Evolutionary conservation across 2,329 filamentous ascomycete species (phyloP), one percentile per base, ranked within the genome.

Genomic region (Phaeophleospora eucalypticola): DNA sequence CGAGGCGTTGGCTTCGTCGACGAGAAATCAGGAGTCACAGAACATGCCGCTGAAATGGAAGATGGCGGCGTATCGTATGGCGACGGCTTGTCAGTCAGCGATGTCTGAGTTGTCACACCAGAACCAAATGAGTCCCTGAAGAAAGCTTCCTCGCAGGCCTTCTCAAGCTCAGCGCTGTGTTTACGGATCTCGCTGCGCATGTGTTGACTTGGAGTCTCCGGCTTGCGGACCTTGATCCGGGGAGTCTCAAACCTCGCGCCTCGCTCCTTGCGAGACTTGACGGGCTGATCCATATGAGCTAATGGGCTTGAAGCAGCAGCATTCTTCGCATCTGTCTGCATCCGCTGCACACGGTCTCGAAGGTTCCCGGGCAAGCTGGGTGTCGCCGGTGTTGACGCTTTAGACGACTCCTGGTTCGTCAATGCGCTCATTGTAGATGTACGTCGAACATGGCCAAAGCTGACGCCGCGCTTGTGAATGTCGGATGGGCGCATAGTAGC

Each of bases 61-160:
- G 73, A 76, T 12, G 54, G 54, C n/a, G 54, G 54, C 14, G 54
- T 57, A 21, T 57, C 48, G 41, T 57, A 57, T 21, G 52, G 52
- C 20, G 52, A 51, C 16, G 37, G 52, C 33, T 49, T 51, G 20
- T 57, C 68, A 4, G 71, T 69, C 3, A 64, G 61, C 15, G 69
- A 68, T 19, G 58, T 57, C 7, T 50, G 49, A 1, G 74, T 76
- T 3, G 69, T 69, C 19, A 68, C 66, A 41, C 74, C 80, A 2
- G 78, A 77, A 36, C 73, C 73, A 17, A 77, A 67, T 0, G 76
- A 84, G 45, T 71, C 77, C 57, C 85, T 82, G 62, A 88, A 90
- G 71, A 97, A 96, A 1, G 90, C 90, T 60, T 93, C 87, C 61
- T 97, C 90, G 61, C 90, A 94, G 48, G 93, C 87, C 66, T 89